These are phyloP conservation scores for Artemisia annua DNA, from an alignment of 129 eudicot species.

Conservation along the genomic window DNA sequence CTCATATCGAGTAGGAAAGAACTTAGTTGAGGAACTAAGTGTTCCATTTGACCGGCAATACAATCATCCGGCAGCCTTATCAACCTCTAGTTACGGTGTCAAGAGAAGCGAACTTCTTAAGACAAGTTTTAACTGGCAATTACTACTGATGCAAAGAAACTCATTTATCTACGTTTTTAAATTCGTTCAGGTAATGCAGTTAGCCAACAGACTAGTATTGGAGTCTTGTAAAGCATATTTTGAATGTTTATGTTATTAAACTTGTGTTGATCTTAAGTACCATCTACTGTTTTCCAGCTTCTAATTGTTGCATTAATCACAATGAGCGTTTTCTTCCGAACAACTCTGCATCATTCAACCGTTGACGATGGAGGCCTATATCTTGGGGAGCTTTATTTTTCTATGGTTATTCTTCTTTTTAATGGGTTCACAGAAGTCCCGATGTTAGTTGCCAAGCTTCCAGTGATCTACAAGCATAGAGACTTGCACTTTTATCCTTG, in stretches of 20 bases:
- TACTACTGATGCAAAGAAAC: slow-evolving; percentile 85
- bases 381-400: slow-evolving; percentile 82
- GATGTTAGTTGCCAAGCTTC: slow-evolving; percentile 87
- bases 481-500: slow-evolving; percentile 93
- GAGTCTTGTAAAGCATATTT: no score
- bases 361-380: slow-evolving; percentile 89
- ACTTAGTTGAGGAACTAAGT: slow-evolving; percentile 57
- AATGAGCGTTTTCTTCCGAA: slow-evolving; percentile 93
- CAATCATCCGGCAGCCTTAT: slow-evolving; percentile 96
- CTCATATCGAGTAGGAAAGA: slow-evolving; percentile 61
- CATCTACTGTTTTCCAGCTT: slow-evolving; percentile 59
- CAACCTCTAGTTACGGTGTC: slow-evolving; percentile 72
- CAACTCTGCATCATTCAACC: slow-evolving; percentile 74
- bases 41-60: slow-evolving; percentile 72
- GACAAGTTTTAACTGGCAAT: slow-evolving; percentile 80
- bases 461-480: slow-evolving; percentile 94
- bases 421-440: slow-evolving; percentile 99
- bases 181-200: slow-evolving; percentile 77
- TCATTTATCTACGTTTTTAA: slow-evolving; percentile 88
- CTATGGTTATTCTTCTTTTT: slow-evolving; percentile 96
- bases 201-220: no score
- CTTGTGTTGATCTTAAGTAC: slow-evolving; percentile 20
- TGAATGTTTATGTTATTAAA: not conserved
- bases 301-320: slow-evolving; percentile 81
- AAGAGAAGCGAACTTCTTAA: slow-evolving; percentile 71